Base-by-base conservation (phyloP, 2,329 filamentous ascomycete genomes). In the Chaetomium sp. region DNA sequence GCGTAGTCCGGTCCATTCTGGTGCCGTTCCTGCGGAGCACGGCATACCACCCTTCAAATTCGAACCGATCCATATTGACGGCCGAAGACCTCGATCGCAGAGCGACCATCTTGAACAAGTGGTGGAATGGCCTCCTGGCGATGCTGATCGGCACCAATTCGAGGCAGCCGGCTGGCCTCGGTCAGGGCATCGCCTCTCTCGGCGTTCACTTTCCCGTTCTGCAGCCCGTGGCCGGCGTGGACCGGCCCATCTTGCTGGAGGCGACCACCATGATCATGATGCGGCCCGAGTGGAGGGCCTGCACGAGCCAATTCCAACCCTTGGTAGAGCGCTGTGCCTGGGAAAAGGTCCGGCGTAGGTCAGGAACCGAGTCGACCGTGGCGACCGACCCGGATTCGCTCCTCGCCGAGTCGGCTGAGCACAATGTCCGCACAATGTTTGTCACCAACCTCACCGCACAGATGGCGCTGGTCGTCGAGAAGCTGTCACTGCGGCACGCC, bases 401-500 rank as follows among this genome's bases (percentile, higher is more conserved):
- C 62, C 72, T 86, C 23, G 80, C 79, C 35, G 83, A 86, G 73
- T 95, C 92, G 4, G 90, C 93, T 12, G 88, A 93, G 73, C 92
- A 96, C 77, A 97, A 96, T 72, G 88, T 97, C 27, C 87, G 91
- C 65, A 94, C 92, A 72, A 93, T 93, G 77, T 96, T 96, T 75
- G 85, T 90, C 38, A 85, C 91, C 69, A 96, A 95, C 70, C 79
- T 97, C 35, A 83, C 92, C 50, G 87, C 89, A 47, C 93, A 97
- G 73, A 90, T 97, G 87, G 83, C 86, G 1, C 90, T 95, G 68
- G 90, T 93, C n/a, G 89, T 96, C 7, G 91, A 95, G 62, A 94
- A 92, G 74, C 90, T 97, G 87, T 93, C 91, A 19, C 81, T 91
- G 72, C 86, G 91, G 57, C 90, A 92, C 65, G 81, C 81, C 4